Evolutionary conservation across 2,329 filamentous ascomycete genomes (phyloP).

Genomic region (Gaeumannomyces tritici): DNA sequence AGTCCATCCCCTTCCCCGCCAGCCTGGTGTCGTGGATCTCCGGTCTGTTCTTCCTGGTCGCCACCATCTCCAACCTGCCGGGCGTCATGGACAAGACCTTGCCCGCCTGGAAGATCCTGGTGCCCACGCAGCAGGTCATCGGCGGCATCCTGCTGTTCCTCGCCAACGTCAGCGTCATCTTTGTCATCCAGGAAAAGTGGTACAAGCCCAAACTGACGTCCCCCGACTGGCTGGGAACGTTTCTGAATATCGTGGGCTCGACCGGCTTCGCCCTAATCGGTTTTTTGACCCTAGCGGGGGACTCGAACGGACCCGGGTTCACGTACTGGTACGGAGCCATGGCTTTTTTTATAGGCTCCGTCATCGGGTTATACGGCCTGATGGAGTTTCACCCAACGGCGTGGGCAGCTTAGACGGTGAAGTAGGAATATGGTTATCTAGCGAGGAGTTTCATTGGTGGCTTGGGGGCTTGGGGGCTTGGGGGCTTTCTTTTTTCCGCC

Average conservation of each 20-base stretch:
- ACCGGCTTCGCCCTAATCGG: constrained; percentile 8
- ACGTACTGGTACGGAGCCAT: constrained; percentile 7
- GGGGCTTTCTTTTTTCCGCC: neutral
- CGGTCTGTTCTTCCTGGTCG: neutral
- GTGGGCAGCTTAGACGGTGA: neutral
- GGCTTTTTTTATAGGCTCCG: constrained; percentile 9
- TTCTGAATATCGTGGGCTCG: constrained; percentile 9
- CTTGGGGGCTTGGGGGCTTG: neutral
- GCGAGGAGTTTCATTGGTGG: neutral
- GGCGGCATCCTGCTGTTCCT: constrained; percentile 8
- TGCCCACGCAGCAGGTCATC: constrained; percentile 6
- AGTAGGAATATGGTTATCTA: neutral
- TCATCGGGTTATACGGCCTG: constrained; percentile 12
- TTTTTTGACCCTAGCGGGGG: constrained; percentile 3
- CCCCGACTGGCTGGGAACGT: constrained; percentile 8
- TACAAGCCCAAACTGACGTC: constrained; percentile 8
- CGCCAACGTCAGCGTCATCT: constrained; percentile 7
- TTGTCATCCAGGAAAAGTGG: constrained; percentile 8
- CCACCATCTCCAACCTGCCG: neutral
- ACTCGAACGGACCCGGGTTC: neutral
- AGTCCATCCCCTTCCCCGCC: neutral
- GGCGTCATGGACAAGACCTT: neutral
- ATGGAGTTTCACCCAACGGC: constrained; percentile 12
- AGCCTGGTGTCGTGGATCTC: neutral
- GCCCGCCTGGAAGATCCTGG: constrained; percentile 5